Conservation (phyloP, 129 eudicot species). For the Centrapalus pauciflorus region DNA sequence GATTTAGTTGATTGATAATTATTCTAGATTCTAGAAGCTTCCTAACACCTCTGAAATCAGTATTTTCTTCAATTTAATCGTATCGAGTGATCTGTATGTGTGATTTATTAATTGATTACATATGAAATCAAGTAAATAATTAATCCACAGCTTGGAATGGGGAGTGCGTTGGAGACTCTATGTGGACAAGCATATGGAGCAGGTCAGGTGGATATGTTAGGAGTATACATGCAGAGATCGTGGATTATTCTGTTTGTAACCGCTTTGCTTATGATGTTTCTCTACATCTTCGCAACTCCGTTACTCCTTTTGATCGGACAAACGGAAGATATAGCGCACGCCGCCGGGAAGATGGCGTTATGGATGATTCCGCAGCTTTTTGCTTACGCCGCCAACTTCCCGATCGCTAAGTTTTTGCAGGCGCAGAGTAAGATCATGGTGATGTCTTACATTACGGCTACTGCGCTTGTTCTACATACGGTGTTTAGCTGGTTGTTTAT, state of each 20-base stretch:
- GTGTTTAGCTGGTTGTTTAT: slow-evolving; percentile 38
- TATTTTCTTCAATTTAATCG: not conserved
- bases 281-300: slow-evolving; percentile 52
- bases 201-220: slow-evolving; percentile 46
- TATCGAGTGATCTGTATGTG: not conserved
- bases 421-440: slow-evolving; percentile 46
- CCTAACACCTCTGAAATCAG: not conserved
- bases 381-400: slow-evolving; percentile 37
- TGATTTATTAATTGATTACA: not conserved
- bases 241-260: slow-evolving; percentile 42
- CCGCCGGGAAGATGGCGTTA: slow-evolving; percentile 34
- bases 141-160: slow-evolving; percentile 47
- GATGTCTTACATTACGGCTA: slow-evolving; percentile 30
- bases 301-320: slow-evolving; percentile 41
- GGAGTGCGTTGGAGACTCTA: slow-evolving; percentile 55
- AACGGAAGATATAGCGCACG: slow-evolving; percentile 34
- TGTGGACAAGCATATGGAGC: slow-evolving; percentile 77
- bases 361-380: slow-evolving; percentile 50
- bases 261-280: slow-evolving; percentile 17
- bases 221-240: slow-evolving; percentile 58
- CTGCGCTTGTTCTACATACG: slow-evolving; percentile 24
- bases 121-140: no score
- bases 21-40: not conserved
- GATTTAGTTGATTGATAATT: not conserved
- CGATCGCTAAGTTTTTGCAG: slow-evolving; percentile 47